Base-by-base conservation (phyloP, 305 asterid genomes). In the Lippia alba region DNA sequence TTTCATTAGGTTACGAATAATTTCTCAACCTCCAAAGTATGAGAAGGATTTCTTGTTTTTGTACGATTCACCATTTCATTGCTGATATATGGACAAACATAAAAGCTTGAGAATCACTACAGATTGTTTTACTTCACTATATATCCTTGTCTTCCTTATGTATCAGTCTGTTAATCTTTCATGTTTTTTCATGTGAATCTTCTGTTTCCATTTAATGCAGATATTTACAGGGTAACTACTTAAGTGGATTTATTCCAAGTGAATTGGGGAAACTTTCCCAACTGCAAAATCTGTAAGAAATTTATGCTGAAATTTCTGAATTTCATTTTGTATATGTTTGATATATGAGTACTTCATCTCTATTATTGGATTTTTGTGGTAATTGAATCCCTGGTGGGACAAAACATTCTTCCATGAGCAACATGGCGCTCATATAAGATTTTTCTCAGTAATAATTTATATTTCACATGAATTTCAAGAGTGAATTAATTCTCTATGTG, bases 211-310 rank as follows among this genome's bases (percentile, higher is more conserved):
- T 76, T 75, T 67, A 73, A 50, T 72, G 67, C 96, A 94, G 99
- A 76, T 88, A 74, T 85, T 80, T 94, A 86, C 99, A 94, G 96
- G 95, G 97, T 60, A 94, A 94, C 82, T 94, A 85, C 85, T 78
- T 92, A 73, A 90, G 99, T 72, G 98, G 98, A 71, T 59, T 17
- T 64, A 88, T 94, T 82, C 99, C 99, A 34, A 74, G 77, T 74
- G 97, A 94, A 73, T 71, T 94, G 81, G 99, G 95, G 61, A 87
- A 90, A 83, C 90, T 92, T 76, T 79, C 86, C 17, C 84, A 78
- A 84, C 96, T 94, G 70, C 87, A 92, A 80, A 73, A 70, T 69
- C 71, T 94, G 99, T 92, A 81, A 87, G 99, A 73, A 59, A 64
- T 48, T 44, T 59, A 17, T 62, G 41, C 64, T 68, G 32, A 70